Percentiles rank a stretch among this genome's conserved stretches.
Conservation (phyloP, 306 rosid genomes). For the Pyrus pyrifolia region DNA sequence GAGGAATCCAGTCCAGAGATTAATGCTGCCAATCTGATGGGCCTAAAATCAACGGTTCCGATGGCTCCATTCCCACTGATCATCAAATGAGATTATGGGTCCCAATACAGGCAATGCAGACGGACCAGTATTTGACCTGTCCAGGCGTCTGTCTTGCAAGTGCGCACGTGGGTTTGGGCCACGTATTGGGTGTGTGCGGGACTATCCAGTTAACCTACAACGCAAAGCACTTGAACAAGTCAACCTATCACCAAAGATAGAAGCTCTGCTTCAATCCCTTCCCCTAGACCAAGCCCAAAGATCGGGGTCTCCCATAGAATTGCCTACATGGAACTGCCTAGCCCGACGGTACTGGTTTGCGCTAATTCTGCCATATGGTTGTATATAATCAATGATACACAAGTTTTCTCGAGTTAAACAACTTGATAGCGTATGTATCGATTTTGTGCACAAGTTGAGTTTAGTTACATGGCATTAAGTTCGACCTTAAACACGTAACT, state of each 20-base stretch:
- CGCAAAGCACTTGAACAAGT: conserved; percentile 36
- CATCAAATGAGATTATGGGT: background rate
- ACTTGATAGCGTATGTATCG: accelerated
- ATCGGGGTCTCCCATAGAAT: conserved; percentile 47
- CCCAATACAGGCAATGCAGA: background rate
- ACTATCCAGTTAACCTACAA: conserved; percentile 38
- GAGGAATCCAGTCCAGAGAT: conserved; percentile 4
- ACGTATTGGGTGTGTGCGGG: conserved; percentile 46
- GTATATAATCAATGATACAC: no score
- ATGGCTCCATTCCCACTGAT: background rate
- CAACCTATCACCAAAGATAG: conserved; percentile 34
- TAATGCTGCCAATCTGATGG: background rate
- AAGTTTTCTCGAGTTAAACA: no score
- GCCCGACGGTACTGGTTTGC: conserved; percentile 19
- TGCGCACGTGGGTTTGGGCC: conserved; percentile 43
- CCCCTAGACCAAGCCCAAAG: conserved; percentile 43
- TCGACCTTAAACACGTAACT: no score
- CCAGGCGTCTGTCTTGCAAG: conserved; percentile 37
- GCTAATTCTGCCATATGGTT: background rate
- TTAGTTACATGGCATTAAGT: background rate
- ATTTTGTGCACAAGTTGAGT: no score
- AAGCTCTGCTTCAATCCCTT: conserved; percentile 28
- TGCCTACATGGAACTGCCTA: conserved; percentile 40
- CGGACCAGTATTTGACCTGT: conserved; percentile 13
- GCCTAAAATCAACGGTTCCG: background rate